These are phyloP conservation scores for Ceratocystis lukuohia DNA, from an alignment of 2,329 filamentous ascomycete species.

Conservation along the genomic window DNA sequence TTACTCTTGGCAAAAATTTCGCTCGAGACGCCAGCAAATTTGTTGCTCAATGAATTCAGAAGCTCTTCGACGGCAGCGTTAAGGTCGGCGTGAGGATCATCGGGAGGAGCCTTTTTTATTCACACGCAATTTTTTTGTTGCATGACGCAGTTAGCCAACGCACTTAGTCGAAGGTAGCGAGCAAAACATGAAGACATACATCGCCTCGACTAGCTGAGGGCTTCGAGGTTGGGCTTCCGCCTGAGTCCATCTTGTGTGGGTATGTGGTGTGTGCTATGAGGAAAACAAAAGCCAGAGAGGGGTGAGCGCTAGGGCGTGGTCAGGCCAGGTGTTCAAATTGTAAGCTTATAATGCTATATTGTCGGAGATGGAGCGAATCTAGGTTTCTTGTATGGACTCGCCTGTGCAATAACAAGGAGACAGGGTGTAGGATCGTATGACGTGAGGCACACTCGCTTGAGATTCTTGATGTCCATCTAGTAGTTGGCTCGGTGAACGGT, in stretches of 20 bases:
- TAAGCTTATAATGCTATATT: not conserved
- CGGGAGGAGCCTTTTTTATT: slow-evolving; percentile 19
- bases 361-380: not conserved
- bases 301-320: not conserved
- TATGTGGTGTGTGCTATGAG: not conserved
- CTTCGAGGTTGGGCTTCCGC: slow-evolving; percentile 13
- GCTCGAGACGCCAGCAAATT: slow-evolving; percentile 71
- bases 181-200: not conserved
- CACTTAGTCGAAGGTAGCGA: not conserved
- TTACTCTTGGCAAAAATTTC: slow-evolving; percentile 82
- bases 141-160: not conserved
- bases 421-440: not conserved
- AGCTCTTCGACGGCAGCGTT: slow-evolving; percentile 74
- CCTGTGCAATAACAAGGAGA: not conserved
- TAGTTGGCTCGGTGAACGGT: not conserved
- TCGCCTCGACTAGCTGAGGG: slow-evolving; percentile 8
- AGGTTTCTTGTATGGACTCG: not conserved
- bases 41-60: slow-evolving; percentile 68
- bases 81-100: slow-evolving; percentile 44
- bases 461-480: not conserved
- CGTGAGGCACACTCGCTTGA: not conserved
- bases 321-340: not conserved
- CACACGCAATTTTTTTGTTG: slow-evolving; percentile 20
- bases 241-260: slow-evolving; percentile 10
- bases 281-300: not conserved